These are phyloP conservation scores for Trichoderma sp. DNA, from an alignment of 2,329 filamentous ascomycete genomes.

Conservation along the genomic window DNA sequence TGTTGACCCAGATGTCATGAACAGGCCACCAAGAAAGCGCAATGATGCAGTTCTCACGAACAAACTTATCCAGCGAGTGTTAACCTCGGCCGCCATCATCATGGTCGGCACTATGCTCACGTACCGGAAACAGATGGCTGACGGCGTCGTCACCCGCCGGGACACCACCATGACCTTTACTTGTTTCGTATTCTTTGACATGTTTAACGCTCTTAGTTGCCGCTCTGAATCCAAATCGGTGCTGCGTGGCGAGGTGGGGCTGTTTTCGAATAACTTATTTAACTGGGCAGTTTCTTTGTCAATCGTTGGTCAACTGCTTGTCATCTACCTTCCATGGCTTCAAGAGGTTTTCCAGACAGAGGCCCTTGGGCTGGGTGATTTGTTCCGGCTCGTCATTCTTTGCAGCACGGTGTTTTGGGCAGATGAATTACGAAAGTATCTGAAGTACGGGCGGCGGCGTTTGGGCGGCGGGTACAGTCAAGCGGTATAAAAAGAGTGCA, in stretches of 20 bases:
- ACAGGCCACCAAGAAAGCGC: slow-evolving; percentile 76
- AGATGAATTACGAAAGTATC: slow-evolving; percentile 86
- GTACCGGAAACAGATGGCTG: slow-evolving; percentile 89
- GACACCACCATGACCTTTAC: slow-evolving; percentile 99
- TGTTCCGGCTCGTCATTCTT: slow-evolving; percentile 68
- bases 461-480: slow-evolving; percentile 63
- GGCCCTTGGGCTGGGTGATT: slow-evolving; percentile 69
- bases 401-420: slow-evolving; percentile 94
- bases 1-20: slow-evolving; percentile 93
- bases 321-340: slow-evolving; percentile 92
- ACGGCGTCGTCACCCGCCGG: slow-evolving; percentile 79
- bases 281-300: slow-evolving; percentile 88
- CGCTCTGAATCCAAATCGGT: slow-evolving; percentile 88
- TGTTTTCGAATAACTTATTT: slow-evolving; percentile 89
- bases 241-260: slow-evolving; percentile 76
- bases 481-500: slow-evolving; percentile 47
- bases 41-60: slow-evolving; percentile 88
- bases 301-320: slow-evolving; percentile 78
- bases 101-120: slow-evolving; percentile 89
- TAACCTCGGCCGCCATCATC: slow-evolving; percentile 84
- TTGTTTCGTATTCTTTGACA: slow-evolving; percentile 97
- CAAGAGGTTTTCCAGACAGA: slow-evolving; percentile 97
- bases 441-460: slow-evolving; percentile 56
- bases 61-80: slow-evolving; percentile 75
- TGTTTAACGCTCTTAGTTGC: slow-evolving; percentile 97